These are phyloP conservation scores for Mortierella sp. DNA, from an alignment of 371 early-diverging fungal species.

Conservation along the genomic window DNA sequence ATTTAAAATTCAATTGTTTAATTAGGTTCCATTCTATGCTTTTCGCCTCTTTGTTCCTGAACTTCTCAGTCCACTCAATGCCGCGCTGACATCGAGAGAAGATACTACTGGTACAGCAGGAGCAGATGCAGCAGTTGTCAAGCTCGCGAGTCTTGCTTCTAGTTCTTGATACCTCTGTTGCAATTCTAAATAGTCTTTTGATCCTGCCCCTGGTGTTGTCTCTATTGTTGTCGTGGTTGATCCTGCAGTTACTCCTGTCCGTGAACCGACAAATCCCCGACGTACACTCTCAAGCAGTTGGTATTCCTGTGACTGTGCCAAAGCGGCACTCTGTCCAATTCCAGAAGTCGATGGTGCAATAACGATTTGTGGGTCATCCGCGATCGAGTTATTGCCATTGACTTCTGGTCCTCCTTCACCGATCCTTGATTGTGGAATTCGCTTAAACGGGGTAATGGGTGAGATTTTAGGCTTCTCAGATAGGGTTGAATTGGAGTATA, in stretches of 20 bases:
- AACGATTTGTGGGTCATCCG: constrained; percentile 45
- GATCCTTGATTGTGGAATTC: constrained; percentile 46
- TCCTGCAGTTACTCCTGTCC: constrained; percentile 4
- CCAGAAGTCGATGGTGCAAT: constrained; percentile 17
- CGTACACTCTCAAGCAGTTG: constrained; percentile 36
- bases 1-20: neutral
- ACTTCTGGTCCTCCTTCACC: constrained; percentile 54
- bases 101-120: constrained; percentile 32
- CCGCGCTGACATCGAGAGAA: constrained; percentile 42
- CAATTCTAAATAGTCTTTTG: constrained; percentile 28
- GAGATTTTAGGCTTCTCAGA: constrained; percentile 46
- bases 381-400: constrained; percentile 33
- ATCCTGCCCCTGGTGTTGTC: neutral
- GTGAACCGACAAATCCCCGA: constrained; percentile 15
- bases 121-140: constrained; percentile 16
- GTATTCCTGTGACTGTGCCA: constrained; percentile 27
- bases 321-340: neutral
- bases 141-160: constrained; percentile 34
- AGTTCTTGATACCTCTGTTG: constrained; percentile 38
- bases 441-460: constrained; percentile 44
- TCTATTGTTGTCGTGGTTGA: neutral
- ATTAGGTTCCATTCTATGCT: neutral
- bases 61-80: constrained; percentile 45
- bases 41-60: constrained; percentile 45
- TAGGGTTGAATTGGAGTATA: constrained; percentile 51